These are phyloP conservation scores for Hypoxylon sp. DNA, from an alignment of 2,329 filamentous ascomycete species.

Conservation along the genomic window DNA sequence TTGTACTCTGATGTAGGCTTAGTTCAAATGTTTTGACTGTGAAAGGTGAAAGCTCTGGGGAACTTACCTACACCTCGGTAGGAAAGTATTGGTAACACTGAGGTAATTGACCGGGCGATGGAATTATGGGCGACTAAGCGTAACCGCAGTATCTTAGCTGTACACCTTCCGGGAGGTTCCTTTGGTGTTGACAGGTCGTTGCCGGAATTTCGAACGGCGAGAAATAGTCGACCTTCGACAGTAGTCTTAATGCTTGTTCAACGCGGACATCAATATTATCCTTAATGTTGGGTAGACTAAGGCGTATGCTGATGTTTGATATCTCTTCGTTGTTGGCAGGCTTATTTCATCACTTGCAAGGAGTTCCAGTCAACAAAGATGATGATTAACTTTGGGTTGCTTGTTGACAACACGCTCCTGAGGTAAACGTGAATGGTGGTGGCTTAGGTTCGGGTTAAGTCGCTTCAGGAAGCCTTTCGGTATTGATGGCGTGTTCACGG, in stretches of 20 bases:
- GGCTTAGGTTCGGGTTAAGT: neutral
- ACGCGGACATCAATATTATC: neutral
- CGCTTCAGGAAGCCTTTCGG: neutral
- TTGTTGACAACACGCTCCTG: neutral
- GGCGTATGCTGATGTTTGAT: neutral
- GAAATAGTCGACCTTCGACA: neutral
- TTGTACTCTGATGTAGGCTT: neutral
- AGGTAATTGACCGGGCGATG: neutral
- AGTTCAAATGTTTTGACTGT: neutral
- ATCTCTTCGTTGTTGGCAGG: neutral
- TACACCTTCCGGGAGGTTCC: neutral
- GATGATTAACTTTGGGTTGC: neutral
- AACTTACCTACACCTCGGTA: neutral
- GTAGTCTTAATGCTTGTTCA: neutral
- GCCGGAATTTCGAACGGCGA: neutral
- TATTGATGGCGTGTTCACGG: neutral
- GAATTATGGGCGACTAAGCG: neutral
- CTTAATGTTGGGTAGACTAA: neutral
- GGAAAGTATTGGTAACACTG: no score
- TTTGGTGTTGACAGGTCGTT: neutral
- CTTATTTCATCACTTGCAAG: neutral
- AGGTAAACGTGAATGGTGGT: neutral
- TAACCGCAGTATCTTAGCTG: neutral
- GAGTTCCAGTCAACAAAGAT: neutral
- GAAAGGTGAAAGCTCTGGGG: neutral